Base-by-base conservation (phyloP, 2,329 filamentous ascomycete species). In the Fusarium decemcellulare region DNA sequence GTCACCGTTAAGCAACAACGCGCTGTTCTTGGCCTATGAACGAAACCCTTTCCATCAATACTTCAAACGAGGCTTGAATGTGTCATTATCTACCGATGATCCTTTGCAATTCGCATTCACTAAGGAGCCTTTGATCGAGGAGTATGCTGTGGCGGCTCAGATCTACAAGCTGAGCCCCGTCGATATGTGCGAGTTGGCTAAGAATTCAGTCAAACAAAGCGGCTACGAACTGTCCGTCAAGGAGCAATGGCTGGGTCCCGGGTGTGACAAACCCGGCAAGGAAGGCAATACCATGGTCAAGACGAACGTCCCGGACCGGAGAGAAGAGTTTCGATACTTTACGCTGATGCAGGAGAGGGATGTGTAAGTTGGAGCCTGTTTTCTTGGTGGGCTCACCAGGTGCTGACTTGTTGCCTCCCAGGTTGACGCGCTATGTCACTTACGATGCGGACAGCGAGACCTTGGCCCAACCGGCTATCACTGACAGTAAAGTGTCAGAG, bases 1-100 rank as follows among this genome's bases (percentile, higher is more conserved):
- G 96, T 98, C 95, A n/a, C 96, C 96, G 3, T 86, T 99, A 47
- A 97, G 94, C 80, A 99, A 99, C 84, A 99, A 99, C 74, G 96
- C 96, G 0, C 83, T 99, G 34, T 99, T 99, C 82, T 83, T 99
- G 55, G 94, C 95, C 1, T 98, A 99, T 76, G 96, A 99, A 80
- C 91, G 97, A 63, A 99, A 99, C 74, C 96, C 96, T 0, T 99
- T 97, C 81, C 87, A 97, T 73, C 93, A 93, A 75, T 99, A 99
- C 81, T 99, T 99, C 85, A 92, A 93, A 76, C 91, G 96, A 59
- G 96, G 96, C 0, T 83, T 99, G 54, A 99, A 99, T 77, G 95
- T 99, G 8, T 98, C 95, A 2, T 84, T 99, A 6, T 98, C 95
- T 2, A 98, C 96, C 0, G 96, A 99, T 76, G 96, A 99, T 77